Evolutionary conservation across 2,329 filamentous ascomycete species (phyloP).

Genomic region (Penicillium brevicompactum): DNA sequence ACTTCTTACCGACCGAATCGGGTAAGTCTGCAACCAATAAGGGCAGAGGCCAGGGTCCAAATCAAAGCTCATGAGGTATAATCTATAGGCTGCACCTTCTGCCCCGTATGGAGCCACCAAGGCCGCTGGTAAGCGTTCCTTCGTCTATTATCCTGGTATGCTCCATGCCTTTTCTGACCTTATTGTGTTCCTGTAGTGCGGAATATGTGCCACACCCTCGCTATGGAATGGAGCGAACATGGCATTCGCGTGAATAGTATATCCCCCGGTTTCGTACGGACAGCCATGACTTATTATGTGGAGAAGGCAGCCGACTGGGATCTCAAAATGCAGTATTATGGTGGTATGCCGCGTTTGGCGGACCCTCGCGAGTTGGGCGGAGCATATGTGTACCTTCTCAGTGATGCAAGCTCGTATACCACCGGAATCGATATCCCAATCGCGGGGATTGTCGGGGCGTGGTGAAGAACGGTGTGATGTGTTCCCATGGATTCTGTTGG

Average conservation of each 20-base stretch:
- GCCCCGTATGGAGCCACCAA: slow-evolving; percentile 53
- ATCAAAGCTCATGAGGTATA: not conserved
- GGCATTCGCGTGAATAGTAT: slow-evolving; percentile 45
- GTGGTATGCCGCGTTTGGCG: slow-evolving; percentile 58
- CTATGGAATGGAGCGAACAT: slow-evolving; percentile 54
- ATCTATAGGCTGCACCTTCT: slow-evolving; percentile 48
- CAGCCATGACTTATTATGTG: slow-evolving; percentile 55
- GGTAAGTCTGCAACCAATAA: not conserved
- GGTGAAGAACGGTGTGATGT: not conserved
- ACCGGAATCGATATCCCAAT: slow-evolving; percentile 42
- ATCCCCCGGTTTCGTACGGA: slow-evolving; percentile 48
- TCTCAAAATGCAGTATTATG: slow-evolving; percentile 60
- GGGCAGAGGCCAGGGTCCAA: not conserved
- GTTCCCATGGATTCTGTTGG: no score
- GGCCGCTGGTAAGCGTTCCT: slow-evolving; percentile 28
- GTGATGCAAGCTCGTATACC: slow-evolving; percentile 46
- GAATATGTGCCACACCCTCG: slow-evolving; percentile 37
- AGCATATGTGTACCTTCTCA: slow-evolving; percentile 60
- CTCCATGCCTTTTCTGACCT: not conserved
- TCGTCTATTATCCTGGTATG: not conserved
- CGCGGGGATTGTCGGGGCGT: slow-evolving; percentile 32
- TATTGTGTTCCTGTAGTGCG: slow-evolving; percentile 20
- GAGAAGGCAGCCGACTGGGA: slow-evolving; percentile 58
- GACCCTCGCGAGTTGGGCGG: slow-evolving; percentile 58
- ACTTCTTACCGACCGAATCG: slow-evolving; percentile 53